These are phyloP conservation scores for Sporisorium iseilematis-ciliati DNA, from an alignment of 1,284 basidiomycete species.

Conservation along the genomic window DNA sequence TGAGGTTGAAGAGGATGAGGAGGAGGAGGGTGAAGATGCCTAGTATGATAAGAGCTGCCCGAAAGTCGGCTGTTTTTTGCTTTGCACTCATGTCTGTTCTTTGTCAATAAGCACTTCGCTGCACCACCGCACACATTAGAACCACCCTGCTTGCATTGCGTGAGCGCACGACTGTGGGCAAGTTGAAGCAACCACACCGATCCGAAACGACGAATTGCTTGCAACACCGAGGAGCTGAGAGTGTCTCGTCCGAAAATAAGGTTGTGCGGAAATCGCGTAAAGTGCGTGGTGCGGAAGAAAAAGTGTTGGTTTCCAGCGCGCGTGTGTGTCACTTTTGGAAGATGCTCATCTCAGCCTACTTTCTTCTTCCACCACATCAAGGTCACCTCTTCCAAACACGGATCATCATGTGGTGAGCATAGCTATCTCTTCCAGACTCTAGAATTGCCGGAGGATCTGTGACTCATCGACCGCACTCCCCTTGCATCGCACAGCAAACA, in stretches of 20 bases:
- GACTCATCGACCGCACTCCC: too few species aligned
- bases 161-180: not conserved
- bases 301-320: constrained; percentile 36
- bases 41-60: not conserved
- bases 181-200: not conserved
- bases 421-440: too few species aligned
- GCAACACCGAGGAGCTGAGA: not conserved
- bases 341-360: not conserved
- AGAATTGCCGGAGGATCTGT: too few species aligned
- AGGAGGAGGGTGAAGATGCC: constrained; percentile 15
- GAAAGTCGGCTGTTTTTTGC: too few species aligned
- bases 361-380: not conserved
- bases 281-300: constrained; percentile 10
- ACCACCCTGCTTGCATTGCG: not conserved
- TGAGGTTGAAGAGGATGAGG: constrained; percentile 61
- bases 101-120: not conserved
- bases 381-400: not conserved
- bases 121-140: not conserved
- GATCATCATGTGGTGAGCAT: constrained; percentile 29
- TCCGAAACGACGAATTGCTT: not conserved
- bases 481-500: constrained; percentile 59
- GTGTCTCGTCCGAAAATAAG: constrained; percentile 25
- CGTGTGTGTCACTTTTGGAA: constrained; percentile 15
- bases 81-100: not conserved
- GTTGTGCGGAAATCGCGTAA: constrained; percentile 18